Evolutionary conservation across 176 grass and related monocot species (phyloP).

Genomic region (Hordeum marinum): DNA sequence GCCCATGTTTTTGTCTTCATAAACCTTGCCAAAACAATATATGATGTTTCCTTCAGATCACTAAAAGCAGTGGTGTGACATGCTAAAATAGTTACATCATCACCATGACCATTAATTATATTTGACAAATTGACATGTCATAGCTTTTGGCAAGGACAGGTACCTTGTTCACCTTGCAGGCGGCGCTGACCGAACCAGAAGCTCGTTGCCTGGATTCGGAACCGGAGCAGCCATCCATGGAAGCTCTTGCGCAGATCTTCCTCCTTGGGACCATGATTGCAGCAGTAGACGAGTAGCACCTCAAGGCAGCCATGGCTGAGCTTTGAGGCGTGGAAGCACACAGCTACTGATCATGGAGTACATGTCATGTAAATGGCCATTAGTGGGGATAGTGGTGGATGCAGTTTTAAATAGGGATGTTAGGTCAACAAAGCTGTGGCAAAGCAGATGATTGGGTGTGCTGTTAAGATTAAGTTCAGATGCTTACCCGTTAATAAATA

Average conservation of each 20-base stretch:
- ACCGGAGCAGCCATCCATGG: conserved; percentile 26
- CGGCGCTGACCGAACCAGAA: conserved; percentile 8
- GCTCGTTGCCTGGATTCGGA: conserved; percentile 6
- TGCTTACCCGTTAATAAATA: background rate
- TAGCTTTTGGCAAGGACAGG: background rate
- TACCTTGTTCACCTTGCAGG: conserved; percentile 29
- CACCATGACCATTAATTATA: background rate
- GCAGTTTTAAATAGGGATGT: conserved; percentile 31
- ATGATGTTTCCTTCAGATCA: conserved; percentile 10
- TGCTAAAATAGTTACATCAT: background rate
- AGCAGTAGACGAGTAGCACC: conserved; percentile 11
- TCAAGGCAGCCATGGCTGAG: conserved; percentile 26
- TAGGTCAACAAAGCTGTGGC: conserved; percentile 29
- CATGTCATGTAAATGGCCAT: conserved; percentile 27
- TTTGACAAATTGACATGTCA: background rate
- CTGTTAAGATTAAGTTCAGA: conserved; percentile 11
- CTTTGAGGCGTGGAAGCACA: background rate
- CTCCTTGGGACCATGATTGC: conserved; percentile 18
- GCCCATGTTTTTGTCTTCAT: conserved; percentile 46
- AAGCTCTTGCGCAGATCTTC: conserved; percentile 18
- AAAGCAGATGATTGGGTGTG: conserved; percentile 15
- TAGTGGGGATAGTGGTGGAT: conserved; percentile 31
- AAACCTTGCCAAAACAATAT: conserved; percentile 25
- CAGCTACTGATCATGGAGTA: conserved; percentile 18
- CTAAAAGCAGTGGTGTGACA: background rate